These are phyloP conservation scores for Pseudohyphozyma bogoriensis DNA, from an alignment of 768 basidiomycete genomes.

Conservation along the genomic window DNA sequence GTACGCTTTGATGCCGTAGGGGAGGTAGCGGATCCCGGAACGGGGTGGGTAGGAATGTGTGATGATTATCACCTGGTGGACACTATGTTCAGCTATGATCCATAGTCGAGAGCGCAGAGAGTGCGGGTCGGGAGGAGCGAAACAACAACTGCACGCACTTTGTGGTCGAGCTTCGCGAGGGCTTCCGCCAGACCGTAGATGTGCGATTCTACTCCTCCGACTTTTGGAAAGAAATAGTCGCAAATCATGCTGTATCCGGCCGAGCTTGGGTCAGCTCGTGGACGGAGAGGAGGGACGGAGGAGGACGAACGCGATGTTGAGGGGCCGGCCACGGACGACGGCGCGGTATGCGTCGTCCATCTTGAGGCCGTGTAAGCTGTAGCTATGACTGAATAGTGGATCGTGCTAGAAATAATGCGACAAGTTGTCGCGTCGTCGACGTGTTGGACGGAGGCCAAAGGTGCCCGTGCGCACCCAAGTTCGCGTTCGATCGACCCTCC, in stretches of 20 bases:
- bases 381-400: no score
- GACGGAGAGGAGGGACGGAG: background rate
- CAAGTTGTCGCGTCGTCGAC: no score
- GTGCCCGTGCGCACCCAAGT: no score
- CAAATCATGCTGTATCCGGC: slow-evolving; percentile 8
- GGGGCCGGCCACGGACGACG: background rate
- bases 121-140: background rate
- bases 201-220: slow-evolving; percentile 94
- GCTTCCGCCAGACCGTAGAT: slow-evolving; percentile 84
- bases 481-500: no score
- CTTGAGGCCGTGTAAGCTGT: no score
- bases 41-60: slow-evolving; percentile 85
- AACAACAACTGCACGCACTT: slow-evolving; percentile 44
- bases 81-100: no score
- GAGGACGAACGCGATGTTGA: slow-evolving; percentile 18
- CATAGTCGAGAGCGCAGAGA: background rate
- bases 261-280: no score
- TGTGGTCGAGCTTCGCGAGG: slow-evolving; percentile 73
- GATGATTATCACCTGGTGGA: slow-evolving; percentile 71
- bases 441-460: no score
- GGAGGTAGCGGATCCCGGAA: slow-evolving; percentile 78
- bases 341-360: no score
- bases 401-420: no score
- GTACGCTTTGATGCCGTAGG: slow-evolving; percentile 83
- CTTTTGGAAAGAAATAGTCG: slow-evolving; percentile 89